phyloP scores from a whole-genome alignment of 2,329 filamentous ascomycete species.

The Pseudocercospora fuligena region DNA sequence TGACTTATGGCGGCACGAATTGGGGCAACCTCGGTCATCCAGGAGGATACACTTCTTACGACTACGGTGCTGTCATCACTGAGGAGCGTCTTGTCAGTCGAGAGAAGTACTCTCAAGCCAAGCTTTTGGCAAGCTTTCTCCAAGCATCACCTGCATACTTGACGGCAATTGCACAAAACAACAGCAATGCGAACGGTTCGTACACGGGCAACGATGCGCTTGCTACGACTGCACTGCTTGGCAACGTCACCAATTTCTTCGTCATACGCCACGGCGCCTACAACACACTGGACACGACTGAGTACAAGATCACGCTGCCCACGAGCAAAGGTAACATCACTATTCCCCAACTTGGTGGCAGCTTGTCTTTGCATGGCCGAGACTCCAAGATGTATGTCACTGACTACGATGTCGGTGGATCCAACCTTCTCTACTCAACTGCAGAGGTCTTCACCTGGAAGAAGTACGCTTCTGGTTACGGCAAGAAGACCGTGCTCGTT shows the following conservation, averaged over 20 bases:
- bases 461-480: slow-evolving; percentile 51
- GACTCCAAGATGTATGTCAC: slow-evolving; percentile 71
- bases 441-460: slow-evolving; percentile 74
- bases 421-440: slow-evolving; percentile 68
- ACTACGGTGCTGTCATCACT: slow-evolving; percentile 67
- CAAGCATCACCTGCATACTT: slow-evolving; percentile 74
- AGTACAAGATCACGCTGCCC: slow-evolving; percentile 67
- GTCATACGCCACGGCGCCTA: slow-evolving; percentile 69
- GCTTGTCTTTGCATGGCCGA: slow-evolving; percentile 63
- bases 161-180: slow-evolving; percentile 59
- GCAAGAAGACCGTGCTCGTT: slow-evolving; percentile 63
- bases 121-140: slow-evolving; percentile 75
- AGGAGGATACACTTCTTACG: slow-evolving; percentile 62
- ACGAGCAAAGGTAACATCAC: slow-evolving; percentile 63
- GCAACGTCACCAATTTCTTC: slow-evolving; percentile 64
- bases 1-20: slow-evolving; percentile 81
- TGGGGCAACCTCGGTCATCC: slow-evolving; percentile 80
- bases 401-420: slow-evolving; percentile 67
- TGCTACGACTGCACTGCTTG: slow-evolving; percentile 65
- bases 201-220: slow-evolving; percentile 59
- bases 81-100: slow-evolving; percentile 71
- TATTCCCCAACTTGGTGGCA: slow-evolving; percentile 63
- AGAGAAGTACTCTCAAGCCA: slow-evolving; percentile 80
- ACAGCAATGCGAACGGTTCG: slow-evolving; percentile 52
- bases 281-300: slow-evolving; percentile 59